Conservation (phyloP, 805 yeast species). For the Saccharomycopsis malanga region DNA sequence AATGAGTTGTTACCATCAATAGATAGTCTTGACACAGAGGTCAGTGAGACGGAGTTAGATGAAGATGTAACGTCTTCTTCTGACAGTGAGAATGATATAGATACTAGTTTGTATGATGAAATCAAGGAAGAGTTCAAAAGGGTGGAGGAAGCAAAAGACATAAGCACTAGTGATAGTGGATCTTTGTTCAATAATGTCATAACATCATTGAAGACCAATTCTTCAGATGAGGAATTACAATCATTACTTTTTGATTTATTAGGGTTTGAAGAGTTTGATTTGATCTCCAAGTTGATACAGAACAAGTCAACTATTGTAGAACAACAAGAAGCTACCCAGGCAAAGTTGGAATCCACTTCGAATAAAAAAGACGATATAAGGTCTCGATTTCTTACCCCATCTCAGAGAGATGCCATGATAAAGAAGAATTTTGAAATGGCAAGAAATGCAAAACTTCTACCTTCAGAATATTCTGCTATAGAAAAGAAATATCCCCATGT, state of each 20-base stretch:
- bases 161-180: neutral
- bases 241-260: constrained; percentile 67
- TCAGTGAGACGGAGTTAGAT: neutral
- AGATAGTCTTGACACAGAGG: neutral
- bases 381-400: constrained; percentile 39
- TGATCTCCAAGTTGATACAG: constrained; percentile 57
- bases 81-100: constrained; percentile 4
- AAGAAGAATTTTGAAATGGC: constrained; percentile 42
- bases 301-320: constrained; percentile 32
- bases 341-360: constrained; percentile 17
- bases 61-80: neutral
- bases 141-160: neutral
- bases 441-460: constrained; percentile 42
- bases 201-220: constrained; percentile 28
- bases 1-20: constrained; percentile 27
- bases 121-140: constrained; percentile 1
- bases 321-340: constrained; percentile 18
- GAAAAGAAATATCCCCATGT: constrained; percentile 77
- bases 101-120: neutral
- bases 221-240: constrained; percentile 53
- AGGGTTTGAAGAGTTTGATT: constrained; percentile 81
- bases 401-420: constrained; percentile 49
- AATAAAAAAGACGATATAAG: constrained; percentile 22
- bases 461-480: constrained; percentile 25
- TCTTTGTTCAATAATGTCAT: constrained; percentile 29